Percentiles rank a stretch among this genome's conserved stretches.
These are phyloP conservation scores for Aspergillus spinulosporus DNA, from an alignment of 2,329 filamentous ascomycete genomes.

Conservation along the genomic window DNA sequence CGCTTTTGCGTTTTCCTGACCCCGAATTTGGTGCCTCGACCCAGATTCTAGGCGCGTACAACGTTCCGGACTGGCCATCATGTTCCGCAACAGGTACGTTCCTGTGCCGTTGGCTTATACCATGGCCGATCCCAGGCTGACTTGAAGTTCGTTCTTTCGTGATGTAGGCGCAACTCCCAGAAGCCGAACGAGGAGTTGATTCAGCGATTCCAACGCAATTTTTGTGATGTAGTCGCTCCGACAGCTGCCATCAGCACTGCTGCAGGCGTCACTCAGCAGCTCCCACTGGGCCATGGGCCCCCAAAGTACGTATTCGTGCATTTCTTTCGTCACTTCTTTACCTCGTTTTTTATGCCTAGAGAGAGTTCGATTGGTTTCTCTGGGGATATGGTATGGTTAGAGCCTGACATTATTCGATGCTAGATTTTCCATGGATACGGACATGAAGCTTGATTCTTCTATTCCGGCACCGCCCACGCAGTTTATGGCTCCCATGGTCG, in stretches of 20 bases:
- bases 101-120: conserved; percentile 10
- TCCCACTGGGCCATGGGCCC: conserved; percentile 24
- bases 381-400: neutral
- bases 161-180: conserved; percentile 69
- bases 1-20: neutral
- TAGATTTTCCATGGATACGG: conserved; percentile 49
- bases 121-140: conserved; percentile 16
- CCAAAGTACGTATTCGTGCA: conserved; percentile 24
- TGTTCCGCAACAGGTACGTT: conserved; percentile 53
- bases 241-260: conserved; percentile 42
- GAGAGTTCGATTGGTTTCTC: neutral
- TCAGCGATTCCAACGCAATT: conserved; percentile 78
- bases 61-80: conserved; percentile 24
- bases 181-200: conserved; percentile 85
- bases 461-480: conserved; percentile 71
- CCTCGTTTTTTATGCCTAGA: neutral
- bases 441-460: conserved; percentile 37
- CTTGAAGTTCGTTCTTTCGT: conserved; percentile 3
- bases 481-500: conserved; percentile 85
- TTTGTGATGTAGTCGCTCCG: conserved; percentile 65
- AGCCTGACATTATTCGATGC: conserved; percentile 16
- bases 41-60: conserved; percentile 6
- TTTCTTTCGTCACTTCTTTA: neutral
- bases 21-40: neutral
- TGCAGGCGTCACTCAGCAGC: conserved; percentile 25